A percentile compares a stretch with the other conserved stretches of the same genome.
Evolutionary conservation across 75 land plant species (phyloP).

Genomic region (Adiantum capillusveneris): DNA sequence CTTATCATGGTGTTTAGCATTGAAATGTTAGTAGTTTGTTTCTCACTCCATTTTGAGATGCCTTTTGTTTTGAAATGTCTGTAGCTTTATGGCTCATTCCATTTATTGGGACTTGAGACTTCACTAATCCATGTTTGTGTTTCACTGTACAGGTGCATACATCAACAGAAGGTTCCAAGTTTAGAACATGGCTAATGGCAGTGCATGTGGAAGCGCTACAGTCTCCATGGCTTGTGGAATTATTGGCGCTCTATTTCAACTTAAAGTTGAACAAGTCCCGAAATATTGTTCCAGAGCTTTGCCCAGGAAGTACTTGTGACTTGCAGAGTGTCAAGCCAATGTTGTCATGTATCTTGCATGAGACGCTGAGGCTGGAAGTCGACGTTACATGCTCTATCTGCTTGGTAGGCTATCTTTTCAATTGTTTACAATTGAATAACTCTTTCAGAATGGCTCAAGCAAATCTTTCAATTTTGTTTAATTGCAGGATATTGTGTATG

Average conservation of each 20-base stretch:
- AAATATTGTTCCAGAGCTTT: conserved; percentile 9
- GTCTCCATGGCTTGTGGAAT: conserved; percentile 76
- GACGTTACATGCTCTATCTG: conserved; percentile 71
- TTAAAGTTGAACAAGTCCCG: conserved; percentile 21
- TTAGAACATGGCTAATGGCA: conserved; percentile 47
- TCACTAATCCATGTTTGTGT: too few species aligned
- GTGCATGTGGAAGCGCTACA: conserved; percentile 64
- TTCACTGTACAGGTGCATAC: conserved; percentile 56
- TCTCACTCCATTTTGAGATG: too few species aligned
- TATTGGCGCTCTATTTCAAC: conserved; percentile 67
- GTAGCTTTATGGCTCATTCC: too few species aligned
- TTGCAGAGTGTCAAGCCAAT: conserved; percentile 27
- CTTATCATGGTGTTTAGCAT: too few species aligned
- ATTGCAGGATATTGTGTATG: conserved; percentile 49
- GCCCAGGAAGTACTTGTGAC: conserved; percentile 42
- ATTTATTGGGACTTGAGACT: too few species aligned
- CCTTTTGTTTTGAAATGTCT: too few species aligned
- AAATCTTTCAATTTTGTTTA: neutral
- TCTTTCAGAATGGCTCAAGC: neutral
- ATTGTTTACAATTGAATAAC: neutral
- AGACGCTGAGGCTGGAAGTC: conserved; percentile 49
- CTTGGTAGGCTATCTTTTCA: conserved; percentile 41
- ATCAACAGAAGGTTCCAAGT: conserved; percentile 57
- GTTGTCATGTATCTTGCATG: conserved; percentile 42
- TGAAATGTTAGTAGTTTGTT: too few species aligned